phyloP scores from a whole-genome alignment of 2,329 filamentous ascomycete genomes.

The Stemphylium beticola region DNA sequence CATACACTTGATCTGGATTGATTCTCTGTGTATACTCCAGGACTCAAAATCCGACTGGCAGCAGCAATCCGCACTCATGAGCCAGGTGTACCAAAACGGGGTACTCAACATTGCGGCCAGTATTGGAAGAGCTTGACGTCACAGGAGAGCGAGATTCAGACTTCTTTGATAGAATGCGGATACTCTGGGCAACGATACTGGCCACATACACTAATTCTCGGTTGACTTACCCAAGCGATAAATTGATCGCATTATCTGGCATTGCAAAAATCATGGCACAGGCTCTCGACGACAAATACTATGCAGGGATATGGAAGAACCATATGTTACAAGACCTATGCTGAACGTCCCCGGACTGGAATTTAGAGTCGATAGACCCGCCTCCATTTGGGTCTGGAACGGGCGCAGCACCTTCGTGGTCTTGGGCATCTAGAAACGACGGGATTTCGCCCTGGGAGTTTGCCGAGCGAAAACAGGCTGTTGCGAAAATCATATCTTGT shows the following conservation, averaged over 20 bases:
- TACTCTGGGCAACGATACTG: neutral
- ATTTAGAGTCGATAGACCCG: too few relatives aligned
- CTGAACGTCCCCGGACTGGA: neutral
- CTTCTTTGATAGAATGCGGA: too few relatives aligned
- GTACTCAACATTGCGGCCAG: neutral
- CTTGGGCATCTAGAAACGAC: neutral
- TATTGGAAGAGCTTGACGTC: neutral
- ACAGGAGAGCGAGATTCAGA: neutral
- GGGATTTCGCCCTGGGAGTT: rapidly evolving
- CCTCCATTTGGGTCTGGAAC: neutral
- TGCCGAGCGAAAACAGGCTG: neutral
- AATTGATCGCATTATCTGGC: neutral
- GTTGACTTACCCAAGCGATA: neutral
- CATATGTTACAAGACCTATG: neutral
- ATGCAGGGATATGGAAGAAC: neutral
- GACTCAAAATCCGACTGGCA: neutral
- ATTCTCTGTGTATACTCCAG: neutral
- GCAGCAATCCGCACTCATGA: neutral
- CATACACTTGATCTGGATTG: neutral
- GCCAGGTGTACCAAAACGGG: neutral
- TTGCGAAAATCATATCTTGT: neutral
- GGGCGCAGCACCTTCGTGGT: neutral
- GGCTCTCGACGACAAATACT: neutral
- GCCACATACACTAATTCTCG: neutral
- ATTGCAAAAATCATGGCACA: neutral